Base-by-base conservation (phyloP, 164 flowering plant species). In the Magnolia changhungtana region DNA sequence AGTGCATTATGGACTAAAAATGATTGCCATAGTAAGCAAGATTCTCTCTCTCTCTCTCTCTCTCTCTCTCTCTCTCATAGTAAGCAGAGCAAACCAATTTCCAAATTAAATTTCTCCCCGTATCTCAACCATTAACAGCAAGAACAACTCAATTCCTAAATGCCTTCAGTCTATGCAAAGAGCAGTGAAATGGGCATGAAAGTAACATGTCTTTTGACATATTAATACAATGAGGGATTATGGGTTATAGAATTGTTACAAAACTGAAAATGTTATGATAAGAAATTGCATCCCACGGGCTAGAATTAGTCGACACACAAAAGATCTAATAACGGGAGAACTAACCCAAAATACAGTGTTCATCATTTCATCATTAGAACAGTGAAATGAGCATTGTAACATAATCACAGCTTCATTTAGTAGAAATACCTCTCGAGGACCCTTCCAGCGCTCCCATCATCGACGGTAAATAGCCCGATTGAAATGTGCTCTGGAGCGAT, bases 401-500 rank as follows among this genome's bases (percentile, higher is more conserved):
- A 37, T 7, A 55, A 11, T 55, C 4, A 55, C 18, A 11, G 61
- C 61, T 55, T 16, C 3, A 55, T 55, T 16, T 16, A 55, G 61
- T 11, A 55, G 19, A 55, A 55, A 18, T 82, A 91, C 98, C 92
- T 93, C 80, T 86, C 87, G 59, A 93, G 86, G 61, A 93, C 93
- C 55, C 89, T 86, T 11, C 72, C 81, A 1, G 90, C 90, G 72
- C 89, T 87, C 0, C 93, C 98, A 82, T 93, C 92, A 80, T 90
- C 95, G 50, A 88, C 88, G 0, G 91, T 86, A 75, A 93, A 86
- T 10, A 93, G 79, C 1, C 88, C 98, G 63, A 93, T 81, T 2
- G 91, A 85, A 70, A 93, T 89, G 78, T 93, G 98, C 81, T 93
- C 96, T 0, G 96, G 96, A 0, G 91, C 89, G 21, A 93, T 84